Evolutionary conservation across 2,329 filamentous ascomycete genomes (phyloP).

Genomic region (Diplodia intermedia): DNA sequence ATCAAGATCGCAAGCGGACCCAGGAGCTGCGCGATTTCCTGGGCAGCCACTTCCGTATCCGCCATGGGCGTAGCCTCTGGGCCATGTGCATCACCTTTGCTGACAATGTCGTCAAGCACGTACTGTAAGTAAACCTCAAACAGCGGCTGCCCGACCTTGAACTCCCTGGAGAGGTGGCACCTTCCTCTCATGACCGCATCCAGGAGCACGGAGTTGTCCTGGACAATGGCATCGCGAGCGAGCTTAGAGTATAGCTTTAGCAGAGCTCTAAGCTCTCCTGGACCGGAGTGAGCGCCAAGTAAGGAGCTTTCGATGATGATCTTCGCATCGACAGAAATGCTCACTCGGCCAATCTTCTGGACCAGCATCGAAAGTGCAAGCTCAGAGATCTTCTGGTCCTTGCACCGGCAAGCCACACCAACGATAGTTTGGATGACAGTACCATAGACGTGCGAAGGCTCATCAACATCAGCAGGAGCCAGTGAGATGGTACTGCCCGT

Average conservation of each 20-base stretch:
- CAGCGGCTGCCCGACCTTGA: slow-evolving; percentile 72
- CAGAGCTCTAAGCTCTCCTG: slow-evolving; percentile 82
- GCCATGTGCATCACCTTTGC: slow-evolving; percentile 84
- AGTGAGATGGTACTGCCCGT: slow-evolving; percentile 82
- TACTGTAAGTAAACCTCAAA: slow-evolving; percentile 86
- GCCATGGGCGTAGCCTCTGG: slow-evolving; percentile 73
- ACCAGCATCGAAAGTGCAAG: slow-evolving; percentile 93
- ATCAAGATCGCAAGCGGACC: slow-evolving; percentile 87
- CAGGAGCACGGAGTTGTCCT: slow-evolving; percentile 71
- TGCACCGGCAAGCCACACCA: slow-evolving; percentile 79
- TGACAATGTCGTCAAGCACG: slow-evolving; percentile 84
- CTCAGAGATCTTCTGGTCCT: slow-evolving; percentile 90
- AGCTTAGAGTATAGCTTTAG: slow-evolving; percentile 83
- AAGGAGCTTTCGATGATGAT: slow-evolving; percentile 84
- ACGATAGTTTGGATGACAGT: slow-evolving; percentile 97
- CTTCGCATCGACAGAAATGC: slow-evolving; percentile 76
- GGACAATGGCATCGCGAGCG: slow-evolving; percentile 73
- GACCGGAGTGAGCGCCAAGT: slow-evolving; percentile 77
- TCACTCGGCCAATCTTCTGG: slow-evolving; percentile 93
- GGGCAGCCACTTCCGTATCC: slow-evolving; percentile 81
- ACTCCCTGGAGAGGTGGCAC: slow-evolving; percentile 74
- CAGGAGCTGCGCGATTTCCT: slow-evolving; percentile 86
- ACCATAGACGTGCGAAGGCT: slow-evolving; percentile 76
- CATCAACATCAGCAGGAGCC: slow-evolving; percentile 75
- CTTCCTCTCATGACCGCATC: slow-evolving; percentile 81